Evolutionary conservation across 805 yeast genomes (phyloP).

Genomic region (Candida ponderosae): DNA sequence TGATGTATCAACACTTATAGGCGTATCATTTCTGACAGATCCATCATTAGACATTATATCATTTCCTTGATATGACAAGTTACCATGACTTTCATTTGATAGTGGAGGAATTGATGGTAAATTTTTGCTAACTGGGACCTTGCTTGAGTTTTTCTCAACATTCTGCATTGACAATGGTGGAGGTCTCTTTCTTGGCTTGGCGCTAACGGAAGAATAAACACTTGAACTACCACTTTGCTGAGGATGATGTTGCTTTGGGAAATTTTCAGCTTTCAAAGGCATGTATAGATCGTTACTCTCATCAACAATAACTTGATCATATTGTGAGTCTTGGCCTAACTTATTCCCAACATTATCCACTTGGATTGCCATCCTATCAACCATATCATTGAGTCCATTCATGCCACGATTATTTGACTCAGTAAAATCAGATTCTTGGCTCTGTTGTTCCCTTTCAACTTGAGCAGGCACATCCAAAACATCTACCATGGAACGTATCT

Average conservation of each 20-base stretch:
- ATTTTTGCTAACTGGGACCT: conserved; percentile 1
- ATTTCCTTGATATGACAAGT: no score
- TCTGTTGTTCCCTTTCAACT: no score
- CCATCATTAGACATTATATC: conserved; percentile 6
- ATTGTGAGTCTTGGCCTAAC: conserved; percentile 5
- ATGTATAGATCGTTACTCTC: not conserved
- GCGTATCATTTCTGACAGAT: not conserved
- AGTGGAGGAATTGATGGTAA: conserved; percentile 9
- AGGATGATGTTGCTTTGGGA: conserved; percentile 21
- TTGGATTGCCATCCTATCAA: conserved; percentile 23
- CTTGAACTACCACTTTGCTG: not conserved
- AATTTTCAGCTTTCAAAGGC: conserved; percentile 11
- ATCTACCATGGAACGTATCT: no score
- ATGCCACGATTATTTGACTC: conserved; percentile 8
- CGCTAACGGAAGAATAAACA: conserved; percentile 1
- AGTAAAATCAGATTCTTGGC: no score
- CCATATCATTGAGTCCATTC: conserved; percentile 26
- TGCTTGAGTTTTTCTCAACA: not conserved
- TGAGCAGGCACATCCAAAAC: no score
- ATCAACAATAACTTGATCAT: no score
- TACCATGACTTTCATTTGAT: conserved; percentile 1
- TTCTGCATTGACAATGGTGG: conserved; percentile 1
- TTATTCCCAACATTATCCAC: conserved; percentile 16
- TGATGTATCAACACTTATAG: not conserved
- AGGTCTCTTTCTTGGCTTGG: conserved; percentile 6